Evolutionary conservation across 805 yeast species (phyloP), one percentile per base, ranked within the genome.

Genomic region (Saturnispora galanensis): DNA sequence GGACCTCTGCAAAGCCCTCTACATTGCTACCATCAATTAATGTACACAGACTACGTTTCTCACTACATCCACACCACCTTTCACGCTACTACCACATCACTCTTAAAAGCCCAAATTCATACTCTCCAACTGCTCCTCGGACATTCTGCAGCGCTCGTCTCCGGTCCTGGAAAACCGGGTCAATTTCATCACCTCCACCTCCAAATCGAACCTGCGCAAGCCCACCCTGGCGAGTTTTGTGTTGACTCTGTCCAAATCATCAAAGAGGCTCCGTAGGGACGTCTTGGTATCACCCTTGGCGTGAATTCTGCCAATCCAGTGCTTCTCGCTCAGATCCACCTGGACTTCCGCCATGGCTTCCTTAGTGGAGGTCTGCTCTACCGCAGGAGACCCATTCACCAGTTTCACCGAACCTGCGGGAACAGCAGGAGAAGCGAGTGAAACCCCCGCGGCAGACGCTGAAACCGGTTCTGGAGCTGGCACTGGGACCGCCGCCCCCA

Each of bases 81-180:
- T n/a, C n/a, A n/a, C n/a, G n/a, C n/a, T n/a, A n/a, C n/a, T n/a
- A n/a, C n/a, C n/a, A n/a, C n/a, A n/a, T n/a, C n/a, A n/a, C n/a
- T n/a, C n/a, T 17, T 38, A 15, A 32, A 45, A 37, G 35, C 33
- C 34, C 47, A 67, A 67, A 18, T 72, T 60, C 58, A 74, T 64
- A 47, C 73, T 73, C 49, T 73, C 79, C 36, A 75, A 59, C 51
- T 72, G 73, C 48, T 75, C 79, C 37, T 60, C 70, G 30, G 57
- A 53, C 29, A 62, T 41, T 18, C 52, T 50, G 21, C 56, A 50
- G 31, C 55, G 50, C 13, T 51, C 47, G 13, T 56, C 62, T 35
- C 61, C 66, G 35, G 53, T 53, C 29, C 45, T 47, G 10, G 53
- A 42, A 21, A 59, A 45, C 32, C 66, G 48, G 11, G 51, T 48